Evolutionary conservation across 208 protist genomes (phyloP).

Genomic region (Acanthamoeba triangularis): DNA sequence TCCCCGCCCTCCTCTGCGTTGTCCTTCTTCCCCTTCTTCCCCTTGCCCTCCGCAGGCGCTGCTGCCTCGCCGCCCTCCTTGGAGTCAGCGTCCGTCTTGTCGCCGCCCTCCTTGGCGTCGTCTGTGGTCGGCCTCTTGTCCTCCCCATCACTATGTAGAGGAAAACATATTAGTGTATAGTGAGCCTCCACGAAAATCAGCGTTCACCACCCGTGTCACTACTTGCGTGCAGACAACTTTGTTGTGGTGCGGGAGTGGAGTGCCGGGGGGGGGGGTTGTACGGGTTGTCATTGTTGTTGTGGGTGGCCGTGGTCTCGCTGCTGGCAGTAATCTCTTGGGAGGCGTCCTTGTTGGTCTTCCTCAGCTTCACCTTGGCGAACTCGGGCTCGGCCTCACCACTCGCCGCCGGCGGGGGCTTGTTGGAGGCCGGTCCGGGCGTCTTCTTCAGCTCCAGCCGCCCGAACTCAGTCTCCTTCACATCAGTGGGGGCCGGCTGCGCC

Average conservation of each 20-base stretch:
- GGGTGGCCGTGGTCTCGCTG: neutral
- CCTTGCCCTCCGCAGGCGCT: neutral
- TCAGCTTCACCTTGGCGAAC: constrained; percentile 5
- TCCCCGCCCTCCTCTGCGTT: neutral
- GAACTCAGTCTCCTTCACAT: neutral
- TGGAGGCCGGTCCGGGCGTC: neutral
- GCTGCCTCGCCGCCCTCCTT: neutral
- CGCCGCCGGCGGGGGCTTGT: neutral
- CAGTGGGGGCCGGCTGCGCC: neutral
- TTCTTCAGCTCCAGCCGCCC: neutral
- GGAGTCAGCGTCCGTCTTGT: neutral
- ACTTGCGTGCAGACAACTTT: too few species aligned
- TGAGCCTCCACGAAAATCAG: too few species aligned
- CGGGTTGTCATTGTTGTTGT: neutral
- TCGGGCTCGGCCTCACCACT: neutral
- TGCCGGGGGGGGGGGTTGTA: neutral
- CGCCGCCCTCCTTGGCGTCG: too few species aligned
- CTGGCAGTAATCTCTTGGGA: too few species aligned
- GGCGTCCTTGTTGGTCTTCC: neutral
- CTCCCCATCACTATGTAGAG: too few species aligned
- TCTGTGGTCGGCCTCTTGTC: too few species aligned
- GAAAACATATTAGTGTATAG: too few species aligned
- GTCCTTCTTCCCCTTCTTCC: neutral
- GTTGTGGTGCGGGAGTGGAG: too few species aligned
- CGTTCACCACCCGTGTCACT: too few species aligned